Conservation (phyloP, 2,329 filamentous ascomycete genomes). For the Geosmithia flava region DNA sequence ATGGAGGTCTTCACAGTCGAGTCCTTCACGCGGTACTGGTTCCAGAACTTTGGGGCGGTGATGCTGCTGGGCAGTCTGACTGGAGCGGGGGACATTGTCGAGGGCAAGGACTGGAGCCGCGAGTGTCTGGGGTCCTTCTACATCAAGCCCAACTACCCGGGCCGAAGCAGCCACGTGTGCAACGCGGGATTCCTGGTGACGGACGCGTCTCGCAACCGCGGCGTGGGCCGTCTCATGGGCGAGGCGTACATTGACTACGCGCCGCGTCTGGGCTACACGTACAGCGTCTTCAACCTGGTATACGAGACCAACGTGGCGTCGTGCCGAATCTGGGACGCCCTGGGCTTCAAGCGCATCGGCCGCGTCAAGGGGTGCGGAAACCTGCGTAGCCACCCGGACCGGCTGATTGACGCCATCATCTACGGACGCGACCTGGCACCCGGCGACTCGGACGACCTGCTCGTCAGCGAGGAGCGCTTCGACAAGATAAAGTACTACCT, state of each 20-base stretch:
- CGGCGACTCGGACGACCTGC: slow-evolving; percentile 49
- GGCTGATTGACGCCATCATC: slow-evolving; percentile 64
- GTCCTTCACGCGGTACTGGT: slow-evolving; percentile 75
- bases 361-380: slow-evolving; percentile 63
- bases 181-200: slow-evolving; percentile 74
- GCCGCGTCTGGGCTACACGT: slow-evolving; percentile 72
- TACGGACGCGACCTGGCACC: slow-evolving; percentile 53
- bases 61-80: slow-evolving; percentile 73
- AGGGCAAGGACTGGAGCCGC: slow-evolving; percentile 63
- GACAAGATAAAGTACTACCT: slow-evolving; percentile 98
- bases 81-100: slow-evolving; percentile 41
- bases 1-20: slow-evolving; percentile 62
- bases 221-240: slow-evolving; percentile 64
- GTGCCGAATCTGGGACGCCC: slow-evolving; percentile 81
- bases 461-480: slow-evolving; percentile 91
- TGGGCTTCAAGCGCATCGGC: slow-evolving; percentile 87
- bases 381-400: slow-evolving; percentile 55
- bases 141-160: slow-evolving; percentile 89
- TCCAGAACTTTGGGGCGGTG: slow-evolving; percentile 78
- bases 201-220: slow-evolving; percentile 58
- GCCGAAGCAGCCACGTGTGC: slow-evolving; percentile 80
- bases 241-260: slow-evolving; percentile 70
- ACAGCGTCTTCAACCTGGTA: slow-evolving; percentile 88
- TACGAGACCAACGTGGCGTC: slow-evolving; percentile 90
- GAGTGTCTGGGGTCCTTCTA: slow-evolving; percentile 84